Conservation (phyloP, 2,329 filamentous ascomycete species). For the Sarocladium kiliense region DNA sequence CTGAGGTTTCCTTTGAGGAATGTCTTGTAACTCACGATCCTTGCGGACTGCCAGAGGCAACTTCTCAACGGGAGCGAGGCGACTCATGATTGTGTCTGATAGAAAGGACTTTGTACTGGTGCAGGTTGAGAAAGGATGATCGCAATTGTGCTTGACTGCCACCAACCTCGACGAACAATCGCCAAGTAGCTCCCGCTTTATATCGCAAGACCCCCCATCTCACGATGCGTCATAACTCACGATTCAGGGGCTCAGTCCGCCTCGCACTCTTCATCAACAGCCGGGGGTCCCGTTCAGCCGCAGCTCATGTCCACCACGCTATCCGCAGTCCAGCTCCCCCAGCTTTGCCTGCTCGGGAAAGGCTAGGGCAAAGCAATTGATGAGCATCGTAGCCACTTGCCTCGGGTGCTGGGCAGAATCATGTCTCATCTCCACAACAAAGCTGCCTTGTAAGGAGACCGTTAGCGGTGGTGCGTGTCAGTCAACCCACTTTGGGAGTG, state of each 20-base stretch:
- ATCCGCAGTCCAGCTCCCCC: not conserved
- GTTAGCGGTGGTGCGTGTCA: too few species aligned
- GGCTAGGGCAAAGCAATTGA: not conserved
- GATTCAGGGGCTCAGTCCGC: not conserved
- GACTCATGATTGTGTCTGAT: slow-evolving; percentile 6
- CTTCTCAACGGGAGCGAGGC: slow-evolving; percentile 42
- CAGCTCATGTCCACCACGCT: not conserved
- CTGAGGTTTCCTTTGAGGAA: not conserved
- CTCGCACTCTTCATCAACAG: not conserved
- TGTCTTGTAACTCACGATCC: slow-evolving; percentile 34
- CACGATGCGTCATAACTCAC: not conserved
- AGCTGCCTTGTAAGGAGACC: too few species aligned
- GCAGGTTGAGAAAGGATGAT: too few species aligned
- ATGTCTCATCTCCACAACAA: too few species aligned
- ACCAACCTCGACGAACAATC: too few species aligned
- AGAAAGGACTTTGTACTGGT: too few species aligned
- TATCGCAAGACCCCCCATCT: not conserved
- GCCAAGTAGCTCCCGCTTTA: not conserved
- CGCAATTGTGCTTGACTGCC: not conserved
- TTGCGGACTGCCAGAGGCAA: slow-evolving; percentile 46
- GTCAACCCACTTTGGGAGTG: not conserved
- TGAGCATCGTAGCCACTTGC: too few species aligned
- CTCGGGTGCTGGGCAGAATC: too few species aligned
- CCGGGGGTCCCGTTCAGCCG: not conserved
- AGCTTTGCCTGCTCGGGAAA: not conserved